These are phyloP conservation scores for Saccharomycopsis babjevae DNA, from an alignment of 805 yeast species.

Conservation along the genomic window DNA sequence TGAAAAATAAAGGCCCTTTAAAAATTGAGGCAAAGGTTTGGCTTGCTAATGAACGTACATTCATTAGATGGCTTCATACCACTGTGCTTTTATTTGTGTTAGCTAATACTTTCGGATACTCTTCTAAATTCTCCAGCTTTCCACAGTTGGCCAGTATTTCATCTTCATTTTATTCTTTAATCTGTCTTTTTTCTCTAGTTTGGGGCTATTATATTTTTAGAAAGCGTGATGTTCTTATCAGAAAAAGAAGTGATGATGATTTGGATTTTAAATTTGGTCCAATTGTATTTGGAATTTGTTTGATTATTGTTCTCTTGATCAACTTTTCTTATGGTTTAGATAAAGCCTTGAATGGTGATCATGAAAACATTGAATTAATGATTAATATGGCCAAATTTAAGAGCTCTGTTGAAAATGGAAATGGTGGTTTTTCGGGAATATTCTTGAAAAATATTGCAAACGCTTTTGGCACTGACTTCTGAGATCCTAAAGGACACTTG, in stretches of 20 bases:
- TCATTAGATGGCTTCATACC: conserved; percentile 89
- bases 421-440: background rate
- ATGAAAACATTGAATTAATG: background rate
- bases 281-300: conserved; percentile 58
- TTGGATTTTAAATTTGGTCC: conserved; percentile 90
- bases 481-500: background rate
- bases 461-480: conserved; percentile 26
- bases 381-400: background rate
- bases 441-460: conserved; percentile 36
- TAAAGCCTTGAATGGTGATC: conserved; percentile 17
- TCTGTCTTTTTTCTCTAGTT: conserved; percentile 72
- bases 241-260: conserved; percentile 75
- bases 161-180: conserved; percentile 70
- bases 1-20: conserved; percentile 84
- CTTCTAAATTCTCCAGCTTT: conserved; percentile 58
- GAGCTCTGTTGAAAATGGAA: background rate
- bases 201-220: conserved; percentile 85
- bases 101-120: conserved; percentile 74
- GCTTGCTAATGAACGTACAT: conserved; percentile 97
- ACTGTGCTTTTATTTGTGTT: conserved; percentile 75
- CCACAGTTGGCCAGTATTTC: conserved; percentile 52
- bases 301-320: conserved; percentile 52
- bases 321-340: conserved; percentile 65
- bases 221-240: conserved; percentile 61
- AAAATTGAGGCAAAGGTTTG: conserved; percentile 97